phyloP scores from a whole-genome alignment of 1,284 basidiomycete genomes.

The Cryptococcus neoformans region DNA sequence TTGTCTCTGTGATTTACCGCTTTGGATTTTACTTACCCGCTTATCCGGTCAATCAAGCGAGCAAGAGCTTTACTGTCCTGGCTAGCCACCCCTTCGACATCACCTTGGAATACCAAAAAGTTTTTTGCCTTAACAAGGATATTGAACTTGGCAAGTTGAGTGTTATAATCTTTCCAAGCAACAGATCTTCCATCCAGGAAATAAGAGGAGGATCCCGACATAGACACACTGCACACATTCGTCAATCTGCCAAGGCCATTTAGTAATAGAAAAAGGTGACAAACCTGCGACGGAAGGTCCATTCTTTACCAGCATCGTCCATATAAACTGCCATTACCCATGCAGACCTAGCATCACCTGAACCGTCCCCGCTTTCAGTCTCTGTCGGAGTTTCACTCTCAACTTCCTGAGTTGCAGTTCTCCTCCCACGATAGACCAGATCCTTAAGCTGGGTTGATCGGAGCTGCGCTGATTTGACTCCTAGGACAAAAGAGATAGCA shows the following conservation, averaged over 20 bases:
- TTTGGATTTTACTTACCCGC: slow-evolving; percentile 55
- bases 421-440: slow-evolving; percentile 86
- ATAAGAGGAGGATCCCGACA: slow-evolving; percentile 82
- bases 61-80: slow-evolving; percentile 90
- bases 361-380: slow-evolving; percentile 49
- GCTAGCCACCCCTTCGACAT: slow-evolving; percentile 96
- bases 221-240: slow-evolving; percentile 66
- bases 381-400: slow-evolving; percentile 42
- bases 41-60: slow-evolving; percentile 91
- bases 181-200: slow-evolving; percentile 74
- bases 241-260: neutral
- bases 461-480: slow-evolving; percentile 89
- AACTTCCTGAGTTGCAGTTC: slow-evolving; percentile 53
- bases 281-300: slow-evolving; percentile 85
- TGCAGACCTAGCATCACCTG: slow-evolving; percentile 72
- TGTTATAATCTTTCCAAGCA: slow-evolving; percentile 80
- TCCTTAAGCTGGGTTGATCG: slow-evolving; percentile 92
- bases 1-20: no score
- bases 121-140: slow-evolving; percentile 99
- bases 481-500: slow-evolving; percentile 98
- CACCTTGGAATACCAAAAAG: slow-evolving; percentile 99
- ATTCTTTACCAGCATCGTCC: slow-evolving; percentile 71
- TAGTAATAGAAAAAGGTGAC: slow-evolving; percentile 40
- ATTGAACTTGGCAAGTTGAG: slow-evolving; percentile 80
- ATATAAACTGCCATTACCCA: slow-evolving; percentile 92